A percentile compares a stretch with the other conserved stretches of the same genome.
These are phyloP conservation scores for Lasiosphaeriaceae sp. DNA, from an alignment of 495 filamentous ascomycete species.

Conservation along the genomic window DNA sequence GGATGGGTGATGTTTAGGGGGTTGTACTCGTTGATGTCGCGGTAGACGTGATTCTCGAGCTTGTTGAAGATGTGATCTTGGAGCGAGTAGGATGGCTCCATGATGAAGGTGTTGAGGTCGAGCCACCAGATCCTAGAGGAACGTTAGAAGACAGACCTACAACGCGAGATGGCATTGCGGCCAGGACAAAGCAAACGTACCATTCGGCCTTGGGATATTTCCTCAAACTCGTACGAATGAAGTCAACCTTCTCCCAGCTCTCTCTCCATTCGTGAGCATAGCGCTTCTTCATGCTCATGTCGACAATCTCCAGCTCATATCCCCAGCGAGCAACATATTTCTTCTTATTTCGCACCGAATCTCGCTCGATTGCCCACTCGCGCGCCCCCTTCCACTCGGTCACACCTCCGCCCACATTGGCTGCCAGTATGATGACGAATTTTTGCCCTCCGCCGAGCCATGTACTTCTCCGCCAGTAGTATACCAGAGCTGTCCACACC, in stretches of 20 bases:
- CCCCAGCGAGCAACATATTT: constrained; percentile 86
- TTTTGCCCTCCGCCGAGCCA: constrained; percentile 79
- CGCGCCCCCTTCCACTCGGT: constrained; percentile 98
- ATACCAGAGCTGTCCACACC: constrained; percentile 35
- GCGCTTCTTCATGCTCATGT: constrained; percentile 96
- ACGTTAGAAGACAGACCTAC: constrained; percentile 16
- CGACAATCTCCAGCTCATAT: constrained; percentile 92
- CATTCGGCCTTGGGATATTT: constrained; percentile 97
- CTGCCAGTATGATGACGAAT: constrained; percentile 88
- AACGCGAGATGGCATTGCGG: not conserved
- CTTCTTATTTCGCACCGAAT: constrained; percentile 92
- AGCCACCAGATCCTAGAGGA: constrained; percentile 93
- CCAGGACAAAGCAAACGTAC: constrained; percentile 56
- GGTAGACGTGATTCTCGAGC: constrained; percentile 72
- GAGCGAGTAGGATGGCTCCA: constrained; percentile 91
- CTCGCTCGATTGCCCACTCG: constrained; percentile 97
- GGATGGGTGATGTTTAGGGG: constrained; percentile 92
- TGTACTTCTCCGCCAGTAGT: constrained; percentile 43
- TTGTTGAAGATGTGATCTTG: constrained; percentile 86
- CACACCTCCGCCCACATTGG: constrained; percentile 92
- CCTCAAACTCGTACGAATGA: constrained; percentile 82
- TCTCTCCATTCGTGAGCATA: constrained; percentile 99
- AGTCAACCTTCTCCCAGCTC: constrained; percentile 98
- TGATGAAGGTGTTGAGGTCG: constrained; percentile 95
- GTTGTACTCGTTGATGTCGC: constrained; percentile 95